Conservation (phyloP, 345 rosid species). For the Corymbia maculata region DNA sequence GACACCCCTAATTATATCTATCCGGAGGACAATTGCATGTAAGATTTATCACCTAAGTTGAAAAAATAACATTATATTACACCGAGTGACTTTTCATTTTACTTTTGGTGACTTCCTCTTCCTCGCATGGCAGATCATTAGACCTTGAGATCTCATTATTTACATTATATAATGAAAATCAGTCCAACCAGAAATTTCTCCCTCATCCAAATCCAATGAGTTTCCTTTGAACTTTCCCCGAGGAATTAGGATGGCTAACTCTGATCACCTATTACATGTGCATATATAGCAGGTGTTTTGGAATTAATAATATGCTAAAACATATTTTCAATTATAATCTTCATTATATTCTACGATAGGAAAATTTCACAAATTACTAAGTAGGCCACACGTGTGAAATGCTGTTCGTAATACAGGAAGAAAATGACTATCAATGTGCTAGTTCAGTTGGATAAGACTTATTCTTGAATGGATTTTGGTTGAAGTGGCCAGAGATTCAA, state of each 20-base stretch:
- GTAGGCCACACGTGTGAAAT: background rate
- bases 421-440: background rate
- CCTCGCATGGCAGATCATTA: background rate
- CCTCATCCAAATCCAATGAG: background rate
- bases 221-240: background rate
- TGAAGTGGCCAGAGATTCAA: rapidly evolving
- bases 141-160: background rate
- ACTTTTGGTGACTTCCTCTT: background rate
- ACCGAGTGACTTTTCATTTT: rapidly evolving
- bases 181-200: background rate
- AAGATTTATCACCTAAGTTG: background rate
- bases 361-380: background rate
- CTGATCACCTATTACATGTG: background rate
- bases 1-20: too few relatives aligned
- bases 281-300: background rate
- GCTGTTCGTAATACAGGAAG: background rate
- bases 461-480: background rate
- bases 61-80: background rate
- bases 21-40: background rate
- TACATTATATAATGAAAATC: background rate
- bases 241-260: background rate
- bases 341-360: too few relatives aligned
- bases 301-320: background rate
- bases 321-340: background rate
- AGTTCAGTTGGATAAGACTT: background rate